Evolutionary conservation across 2,329 filamentous ascomycete species (phyloP).

Genomic region (Hypoxylon sp.): DNA sequence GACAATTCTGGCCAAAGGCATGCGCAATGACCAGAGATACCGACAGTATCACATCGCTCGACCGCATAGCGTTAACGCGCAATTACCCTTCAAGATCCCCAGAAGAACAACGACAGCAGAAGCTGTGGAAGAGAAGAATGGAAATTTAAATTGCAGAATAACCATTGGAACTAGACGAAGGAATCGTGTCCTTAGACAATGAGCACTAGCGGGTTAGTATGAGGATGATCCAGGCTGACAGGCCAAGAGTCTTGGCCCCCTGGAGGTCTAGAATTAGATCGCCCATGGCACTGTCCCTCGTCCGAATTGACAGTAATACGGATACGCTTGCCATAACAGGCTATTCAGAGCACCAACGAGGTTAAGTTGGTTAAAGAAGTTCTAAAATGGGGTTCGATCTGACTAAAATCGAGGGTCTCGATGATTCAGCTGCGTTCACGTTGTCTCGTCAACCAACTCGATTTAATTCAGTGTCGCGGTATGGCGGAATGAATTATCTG

Average conservation of each 20-base stretch:
- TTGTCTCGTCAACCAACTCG: background rate
- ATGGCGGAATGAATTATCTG: background rate
- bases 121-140: background rate
- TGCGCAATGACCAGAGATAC: constrained; percentile 20
- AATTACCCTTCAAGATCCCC: background rate
- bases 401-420: background rate
- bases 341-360: constrained; percentile 1
- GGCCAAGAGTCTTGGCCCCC: constrained; percentile 25
- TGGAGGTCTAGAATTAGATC: constrained; percentile 20
- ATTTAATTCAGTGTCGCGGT: background rate
- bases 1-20: constrained; percentile 43
- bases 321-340: background rate
- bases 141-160: background rate
- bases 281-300: constrained; percentile 10
- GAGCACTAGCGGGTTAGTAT: background rate
- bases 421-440: background rate
- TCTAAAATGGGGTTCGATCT: background rate
- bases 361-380: background rate
- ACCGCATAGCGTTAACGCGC: constrained; percentile 31
- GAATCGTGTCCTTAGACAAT: constrained; percentile 24
- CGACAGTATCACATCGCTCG: constrained; percentile 18
- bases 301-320: background rate
- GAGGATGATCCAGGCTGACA: background rate
- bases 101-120: background rate
- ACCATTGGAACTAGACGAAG: background rate